Percentiles rank a stretch among this genome's conserved stretches.
Evolutionary conservation across 805 yeast genomes (phyloP).

Genomic region (Wickerhamomyces silvicola): DNA sequence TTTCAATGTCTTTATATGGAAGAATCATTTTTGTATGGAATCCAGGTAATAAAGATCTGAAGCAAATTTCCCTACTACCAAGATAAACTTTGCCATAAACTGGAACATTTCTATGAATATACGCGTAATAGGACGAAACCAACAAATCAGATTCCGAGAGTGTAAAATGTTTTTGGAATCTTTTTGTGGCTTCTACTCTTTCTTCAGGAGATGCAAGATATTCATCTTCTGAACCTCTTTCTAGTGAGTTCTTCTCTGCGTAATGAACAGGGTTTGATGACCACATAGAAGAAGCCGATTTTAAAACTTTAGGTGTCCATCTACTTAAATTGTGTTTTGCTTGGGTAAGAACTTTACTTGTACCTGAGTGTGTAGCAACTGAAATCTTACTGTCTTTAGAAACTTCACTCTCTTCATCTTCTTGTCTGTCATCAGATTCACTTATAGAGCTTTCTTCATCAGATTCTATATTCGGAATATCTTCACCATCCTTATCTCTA

Average conservation of each 20-base stretch:
- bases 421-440: background rate
- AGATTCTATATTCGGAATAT: constrained; percentile 6
- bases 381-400: background rate
- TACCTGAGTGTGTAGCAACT: background rate
- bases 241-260: constrained; percentile 31
- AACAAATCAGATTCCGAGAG: constrained; percentile 45
- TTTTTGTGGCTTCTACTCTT: constrained; percentile 40
- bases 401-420: background rate
- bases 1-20: constrained; percentile 70
- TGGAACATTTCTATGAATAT: constrained; percentile 67
- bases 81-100: constrained; percentile 78
- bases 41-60: constrained; percentile 74
- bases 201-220: constrained; percentile 40
- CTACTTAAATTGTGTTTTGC: constrained; percentile 9
- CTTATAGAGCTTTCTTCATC: no score
- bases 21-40: constrained; percentile 73
- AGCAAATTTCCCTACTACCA: constrained; percentile 66
- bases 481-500: constrained; percentile 9
- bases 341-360: constrained; percentile 2
- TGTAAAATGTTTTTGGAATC: constrained; percentile 63
- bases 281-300: constrained; percentile 41
- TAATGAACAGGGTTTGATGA: constrained; percentile 59
- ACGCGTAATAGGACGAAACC: constrained; percentile 63
- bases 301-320: constrained; percentile 18
- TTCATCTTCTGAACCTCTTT: constrained; percentile 40